phyloP scores from a whole-genome alignment of 805 yeast species.

The Clavispora fructus region DNA sequence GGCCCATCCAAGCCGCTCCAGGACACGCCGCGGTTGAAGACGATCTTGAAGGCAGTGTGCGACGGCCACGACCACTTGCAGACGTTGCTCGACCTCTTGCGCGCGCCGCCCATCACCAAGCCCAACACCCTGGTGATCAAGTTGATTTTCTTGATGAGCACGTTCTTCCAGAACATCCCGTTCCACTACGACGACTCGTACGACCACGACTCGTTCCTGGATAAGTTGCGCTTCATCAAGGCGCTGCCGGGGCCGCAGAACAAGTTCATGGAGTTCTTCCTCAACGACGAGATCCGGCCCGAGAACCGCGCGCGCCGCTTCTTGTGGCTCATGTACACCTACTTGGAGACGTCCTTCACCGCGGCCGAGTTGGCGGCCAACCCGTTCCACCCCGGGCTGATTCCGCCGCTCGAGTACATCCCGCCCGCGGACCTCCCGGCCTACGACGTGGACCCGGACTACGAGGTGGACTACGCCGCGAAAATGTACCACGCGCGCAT shows the following conservation, averaged over 20 bases:
- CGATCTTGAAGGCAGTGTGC: conserved; percentile 82
- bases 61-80: conserved; percentile 57
- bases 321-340: conserved; percentile 78
- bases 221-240: conserved; percentile 3
- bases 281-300: conserved; percentile 57
- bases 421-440: conserved; percentile 20
- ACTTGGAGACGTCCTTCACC: conserved; percentile 65
- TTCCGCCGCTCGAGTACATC: conserved; percentile 34
- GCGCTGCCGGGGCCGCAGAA: conserved; percentile 15
- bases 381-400: conserved; percentile 48
- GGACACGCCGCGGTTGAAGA: conserved; percentile 90
- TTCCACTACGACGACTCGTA: conserved; percentile 18
- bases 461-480: conserved; percentile 44
- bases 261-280: conserved; percentile 69
- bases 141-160: conserved; percentile 67
- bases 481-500: conserved; percentile 43
- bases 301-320: conserved; percentile 64
- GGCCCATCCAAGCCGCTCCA: conserved; percentile 66
- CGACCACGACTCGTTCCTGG: conserved; percentile 7
- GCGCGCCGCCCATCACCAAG: conserved; percentile 23
- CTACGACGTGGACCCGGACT: conserved; percentile 45
- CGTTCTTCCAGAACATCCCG: conserved; percentile 52
- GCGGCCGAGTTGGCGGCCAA: conserved; percentile 45
- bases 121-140: conserved; percentile 64
- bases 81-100: conserved; percentile 42